Evolutionary conservation across 805 yeast species (phyloP), one percentile per base, ranked within the genome.

Genomic region (Schwanniomyces sp.): DNA sequence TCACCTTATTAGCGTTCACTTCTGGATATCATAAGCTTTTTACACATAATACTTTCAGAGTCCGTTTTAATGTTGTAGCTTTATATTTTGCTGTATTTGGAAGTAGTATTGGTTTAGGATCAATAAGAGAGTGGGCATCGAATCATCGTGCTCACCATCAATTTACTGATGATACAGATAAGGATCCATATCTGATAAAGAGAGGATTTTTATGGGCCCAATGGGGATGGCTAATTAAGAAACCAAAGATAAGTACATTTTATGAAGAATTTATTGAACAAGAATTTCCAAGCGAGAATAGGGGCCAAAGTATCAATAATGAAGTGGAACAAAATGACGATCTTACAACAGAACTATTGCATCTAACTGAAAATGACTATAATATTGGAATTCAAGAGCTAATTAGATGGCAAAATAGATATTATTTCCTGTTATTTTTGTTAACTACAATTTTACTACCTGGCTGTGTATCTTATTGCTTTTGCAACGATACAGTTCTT

Each of bases 131-230:
- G 79, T 90, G 96, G 96, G 85, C 88, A 18, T 75, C 85, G 12
- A 76, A 88, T 40, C 98, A 91, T 71, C 74, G 96, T 50, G 91
- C 94, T 4, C 97, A 91, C 69, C 97, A 91, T 67, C 81, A 92
- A 49, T 88, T 79, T 64, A 85, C 94, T 38, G 77, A 72, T 50
- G 96, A 91, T 61, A 86, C 95, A 0, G 96, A 88, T 50, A 78
- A 79, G 57, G 98, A 91, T 65, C 97, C 98, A 1, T 90, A 88
- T 67, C 84, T 84, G 59, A 85, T 87, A 34, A 80, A 91, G 60
- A 78, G 87, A 49, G 97, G 97, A 0, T 77, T 90, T 56, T 67
- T 79, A 58, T 91, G 82, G 79, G 82, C 92, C 29, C 96, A 91
- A 67, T 74, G 90, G 69, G 97, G 97, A 3, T 91, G 96, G 96